Conservation (phyloP, 179 eudicot species). For the Patellifolia procumbens region DNA sequence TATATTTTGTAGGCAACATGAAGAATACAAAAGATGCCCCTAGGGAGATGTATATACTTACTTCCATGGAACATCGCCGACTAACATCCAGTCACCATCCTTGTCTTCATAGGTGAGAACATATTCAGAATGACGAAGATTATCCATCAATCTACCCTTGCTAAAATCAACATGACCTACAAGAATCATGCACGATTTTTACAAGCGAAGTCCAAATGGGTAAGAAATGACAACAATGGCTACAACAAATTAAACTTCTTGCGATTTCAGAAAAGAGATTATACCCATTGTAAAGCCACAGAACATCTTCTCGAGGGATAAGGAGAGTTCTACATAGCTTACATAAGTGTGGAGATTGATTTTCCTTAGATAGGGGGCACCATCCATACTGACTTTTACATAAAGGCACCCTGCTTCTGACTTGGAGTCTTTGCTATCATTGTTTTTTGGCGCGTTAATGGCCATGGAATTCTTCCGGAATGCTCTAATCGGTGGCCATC, state of each 20-base stretch:
- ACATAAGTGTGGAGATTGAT: slow-evolving; percentile 50
- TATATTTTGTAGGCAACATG: not conserved
- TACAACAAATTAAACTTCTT: not conserved
- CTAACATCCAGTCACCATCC: slow-evolving; percentile 40
- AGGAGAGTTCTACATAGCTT: slow-evolving; percentile 51
- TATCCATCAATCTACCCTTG: slow-evolving; percentile 33
- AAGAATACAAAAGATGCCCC: not conserved
- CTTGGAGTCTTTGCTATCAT: slow-evolving; percentile 31
- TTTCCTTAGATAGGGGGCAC: slow-evolving; percentile 68
- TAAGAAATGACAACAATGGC: not conserved
- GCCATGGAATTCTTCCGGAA: slow-evolving; percentile 67
- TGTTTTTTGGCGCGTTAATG: slow-evolving; percentile 32
- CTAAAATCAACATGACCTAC: slow-evolving; percentile 32
- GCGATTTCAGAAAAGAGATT: not conserved
- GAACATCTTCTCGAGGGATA: slow-evolving; percentile 68
- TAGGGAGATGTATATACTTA: slow-evolving; percentile 12
- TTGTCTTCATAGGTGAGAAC: slow-evolving; percentile 42
- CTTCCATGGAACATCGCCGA: slow-evolving; percentile 42
- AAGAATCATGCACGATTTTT: not conserved
- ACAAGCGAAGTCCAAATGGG: too few species aligned
- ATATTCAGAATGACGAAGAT: slow-evolving; percentile 36
- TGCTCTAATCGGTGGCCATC: slow-evolving; percentile 80
- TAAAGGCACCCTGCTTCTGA: slow-evolving; percentile 40
- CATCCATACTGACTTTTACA: slow-evolving; percentile 75
- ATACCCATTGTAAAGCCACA: slow-evolving; percentile 47